Base-by-base conservation (phyloP, 768 basidiomycete genomes). In the Fomitopsis serialis region DNA sequence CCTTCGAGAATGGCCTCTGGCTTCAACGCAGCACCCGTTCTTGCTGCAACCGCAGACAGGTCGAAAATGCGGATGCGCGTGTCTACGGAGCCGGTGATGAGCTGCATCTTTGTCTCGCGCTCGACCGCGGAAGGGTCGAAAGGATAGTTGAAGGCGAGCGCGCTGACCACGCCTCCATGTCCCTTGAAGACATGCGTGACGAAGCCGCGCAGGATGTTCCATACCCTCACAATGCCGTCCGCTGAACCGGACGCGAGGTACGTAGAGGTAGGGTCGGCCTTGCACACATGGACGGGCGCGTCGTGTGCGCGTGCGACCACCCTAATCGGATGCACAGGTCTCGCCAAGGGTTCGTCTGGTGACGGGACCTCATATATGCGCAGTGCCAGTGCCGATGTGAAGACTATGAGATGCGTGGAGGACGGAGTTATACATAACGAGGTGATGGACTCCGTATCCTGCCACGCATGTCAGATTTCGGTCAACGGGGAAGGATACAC, bases 161-260 rank as follows among this genome's bases (percentile, higher is more conserved):
- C 94, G 59, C 89, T 91, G 66, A 99, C 87, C 55, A 97, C 91
- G n/a, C 97, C 97, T 4, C 95, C 97, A 65, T 98, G 97, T 2
- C 95, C 96, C 63, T 89, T 89, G 77, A 96, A 93, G 12, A 94
- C 78, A 68, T 99, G 97, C 0, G 97, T 99, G 29, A 90, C 82
- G 66, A 86, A 94, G 32, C 93, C 95, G 23, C 85, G 85, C 3
- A 77, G 70, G 44, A 94, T 84, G 66, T 97, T 87, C 94, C 94
- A 98, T 10, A 99, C 92, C 74, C 98, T 98, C 43, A 98, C 97
- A 29, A 91, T 79, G 22, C 97, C 96, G 59, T 99, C 97, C 7
- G 96, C 92, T 11, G 96, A 89, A 1, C 97, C 97, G 17, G 95
- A 96, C 7, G 97, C 97, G 58, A 98, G 79, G 59, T 96, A 88